These are phyloP conservation scores for Rhypophila decipiens DNA, from an alignment of 495 filamentous ascomycete species.

Conservation along the genomic window DNA sequence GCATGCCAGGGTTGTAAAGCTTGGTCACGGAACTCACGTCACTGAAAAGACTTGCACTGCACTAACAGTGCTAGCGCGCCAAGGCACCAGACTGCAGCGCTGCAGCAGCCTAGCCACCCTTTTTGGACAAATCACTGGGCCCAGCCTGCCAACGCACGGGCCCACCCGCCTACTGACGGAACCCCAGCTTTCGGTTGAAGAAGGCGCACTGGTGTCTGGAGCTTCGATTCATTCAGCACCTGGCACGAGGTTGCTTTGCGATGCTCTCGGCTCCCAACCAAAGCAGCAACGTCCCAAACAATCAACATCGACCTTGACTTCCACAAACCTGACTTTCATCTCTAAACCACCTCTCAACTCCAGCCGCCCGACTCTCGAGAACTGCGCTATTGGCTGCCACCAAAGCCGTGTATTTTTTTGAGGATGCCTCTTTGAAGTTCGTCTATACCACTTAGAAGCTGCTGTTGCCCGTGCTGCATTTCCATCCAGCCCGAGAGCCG, in stretches of 20 bases:
- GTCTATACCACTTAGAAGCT: not conserved
- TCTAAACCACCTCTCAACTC: conserved; percentile 21
- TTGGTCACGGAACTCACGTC: too few relatives aligned
- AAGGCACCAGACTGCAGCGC: too few relatives aligned
- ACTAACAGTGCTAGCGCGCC: too few relatives aligned
- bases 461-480: not conserved
- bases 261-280: not conserved
- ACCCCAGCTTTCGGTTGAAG: too few relatives aligned
- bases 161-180: too few relatives aligned
- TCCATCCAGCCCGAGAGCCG: conserved; percentile 7
- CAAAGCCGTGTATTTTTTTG: conserved; percentile 3
- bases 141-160: too few relatives aligned
- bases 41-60: too few relatives aligned
- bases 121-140: too few relatives aligned
- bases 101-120: too few relatives aligned
- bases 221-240: conserved; percentile 1
- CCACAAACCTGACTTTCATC: conserved; percentile 7
- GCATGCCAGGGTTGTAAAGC: too few relatives aligned
- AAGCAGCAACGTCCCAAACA: conserved; percentile 1
- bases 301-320: not conserved
- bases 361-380: conserved; percentile 1
- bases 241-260: conserved; percentile 3
- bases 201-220: too few relatives aligned
- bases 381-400: conserved; percentile 8
- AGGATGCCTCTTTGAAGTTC: conserved; percentile 16